Evolutionary conservation across 202 grass and related monocot species (phyloP).

Genomic region (Eragrostis tef): DNA sequence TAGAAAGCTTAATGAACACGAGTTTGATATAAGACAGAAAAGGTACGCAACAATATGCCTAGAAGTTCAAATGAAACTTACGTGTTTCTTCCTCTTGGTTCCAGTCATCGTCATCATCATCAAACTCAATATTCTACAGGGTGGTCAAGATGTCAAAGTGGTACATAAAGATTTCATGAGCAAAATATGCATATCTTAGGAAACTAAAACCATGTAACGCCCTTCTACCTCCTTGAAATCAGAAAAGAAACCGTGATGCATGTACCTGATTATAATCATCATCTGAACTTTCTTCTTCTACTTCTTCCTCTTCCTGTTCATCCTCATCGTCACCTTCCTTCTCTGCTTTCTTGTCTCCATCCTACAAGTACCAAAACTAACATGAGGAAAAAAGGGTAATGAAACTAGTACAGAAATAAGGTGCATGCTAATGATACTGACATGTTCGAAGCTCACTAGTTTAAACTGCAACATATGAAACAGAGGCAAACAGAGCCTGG

Average conservation of each 20-base stretch:
- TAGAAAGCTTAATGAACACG: not conserved
- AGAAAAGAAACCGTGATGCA: not conserved
- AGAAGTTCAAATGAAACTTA: constrained; percentile 47
- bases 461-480: not conserved
- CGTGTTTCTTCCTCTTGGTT: constrained; percentile 56
- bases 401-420: not conserved
- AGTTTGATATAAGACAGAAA: not conserved
- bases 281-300: constrained; percentile 54
- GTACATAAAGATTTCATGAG: not conserved
- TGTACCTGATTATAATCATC: constrained; percentile 58
- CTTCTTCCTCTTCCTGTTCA: constrained; percentile 48
- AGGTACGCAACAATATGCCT: not conserved
- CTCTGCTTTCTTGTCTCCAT: constrained; percentile 50
- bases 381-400: not conserved
- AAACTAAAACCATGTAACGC: not conserved
- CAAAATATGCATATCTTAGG: not conserved
- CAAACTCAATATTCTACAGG: constrained; percentile 58
- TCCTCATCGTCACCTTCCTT: constrained; percentile 55
- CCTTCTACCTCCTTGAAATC: not conserved
- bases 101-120: constrained; percentile 62
- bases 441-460: not conserved
- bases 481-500: constrained; percentile 17
- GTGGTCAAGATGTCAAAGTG: constrained; percentile 25
- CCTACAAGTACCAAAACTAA: constrained; percentile 40
- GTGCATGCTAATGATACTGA: not conserved